Conservation (phyloP, 495 filamentous ascomycete genomes). For the Hypoxylon subgilvum region DNA sequence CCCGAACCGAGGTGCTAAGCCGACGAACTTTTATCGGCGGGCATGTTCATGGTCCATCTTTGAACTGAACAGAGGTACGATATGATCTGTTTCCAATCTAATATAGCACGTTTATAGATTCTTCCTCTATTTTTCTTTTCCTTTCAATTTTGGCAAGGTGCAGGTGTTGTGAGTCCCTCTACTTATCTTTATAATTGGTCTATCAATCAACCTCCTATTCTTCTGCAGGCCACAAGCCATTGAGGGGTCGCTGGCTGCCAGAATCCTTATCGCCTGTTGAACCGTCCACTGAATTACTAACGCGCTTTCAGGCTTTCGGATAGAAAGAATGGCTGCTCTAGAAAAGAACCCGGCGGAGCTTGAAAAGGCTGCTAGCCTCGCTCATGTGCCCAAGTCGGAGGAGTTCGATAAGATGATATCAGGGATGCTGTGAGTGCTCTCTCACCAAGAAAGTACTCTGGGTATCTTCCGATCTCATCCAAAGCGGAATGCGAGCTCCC, state of each 20-base stretch:
- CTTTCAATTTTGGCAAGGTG: too few relatives aligned
- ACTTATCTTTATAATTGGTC: not conserved
- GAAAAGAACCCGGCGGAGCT: slow-evolving; percentile 55
- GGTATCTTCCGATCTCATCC: not conserved
- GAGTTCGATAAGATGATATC: slow-evolving; percentile 64
- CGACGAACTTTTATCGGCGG: not conserved
- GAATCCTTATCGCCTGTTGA: not conserved
- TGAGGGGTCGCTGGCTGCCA: too few relatives aligned
- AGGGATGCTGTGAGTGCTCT: slow-evolving; percentile 54
- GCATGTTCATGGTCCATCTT: too few relatives aligned
- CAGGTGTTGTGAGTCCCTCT: not conserved
- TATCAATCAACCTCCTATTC: not conserved
- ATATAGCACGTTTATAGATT: not conserved
- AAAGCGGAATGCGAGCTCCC: not conserved
- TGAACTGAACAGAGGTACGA: too few relatives aligned
- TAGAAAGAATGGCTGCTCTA: slow-evolving; percentile 44
- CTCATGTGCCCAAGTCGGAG: slow-evolving; percentile 53
- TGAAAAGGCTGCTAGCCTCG: slow-evolving; percentile 49
- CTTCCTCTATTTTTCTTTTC: not conserved
- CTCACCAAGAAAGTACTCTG: not conserved
- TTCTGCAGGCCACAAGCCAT: too few relatives aligned
- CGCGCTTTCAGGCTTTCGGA: not conserved
- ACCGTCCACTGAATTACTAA: not conserved
- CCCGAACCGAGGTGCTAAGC: slow-evolving; percentile 14
- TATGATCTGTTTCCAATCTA: too few relatives aligned